Conservation (phyloP, 169 alveolate species). For the Cryptosporidium tyzzeri region DNA sequence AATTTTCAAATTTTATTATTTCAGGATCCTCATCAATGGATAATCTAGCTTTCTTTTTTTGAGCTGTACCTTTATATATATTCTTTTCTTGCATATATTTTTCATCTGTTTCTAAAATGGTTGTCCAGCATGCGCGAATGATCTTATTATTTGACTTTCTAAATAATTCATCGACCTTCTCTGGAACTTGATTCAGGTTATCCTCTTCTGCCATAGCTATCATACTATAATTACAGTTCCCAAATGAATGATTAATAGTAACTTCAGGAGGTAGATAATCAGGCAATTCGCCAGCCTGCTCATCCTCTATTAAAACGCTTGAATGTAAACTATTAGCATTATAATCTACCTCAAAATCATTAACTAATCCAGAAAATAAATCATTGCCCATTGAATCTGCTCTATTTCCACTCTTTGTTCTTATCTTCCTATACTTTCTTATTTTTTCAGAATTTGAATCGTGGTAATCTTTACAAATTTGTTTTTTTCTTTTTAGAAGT, state of each 20-base stretch:
- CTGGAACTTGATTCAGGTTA: conserved; percentile 59
- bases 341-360: conserved; percentile 18
- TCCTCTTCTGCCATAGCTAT: conserved; percentile 74
- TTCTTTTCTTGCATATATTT: conserved; percentile 22
- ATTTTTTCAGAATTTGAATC: conserved; percentile 28
- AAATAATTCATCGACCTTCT: conserved; percentile 35
- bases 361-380: conserved; percentile 3
- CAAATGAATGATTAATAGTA: conserved; percentile 59
- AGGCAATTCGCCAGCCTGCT: conserved; percentile 27
- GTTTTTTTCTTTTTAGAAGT: conserved; percentile 27
- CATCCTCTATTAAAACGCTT: conserved; percentile 55
- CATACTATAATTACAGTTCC: conserved; percentile 51
- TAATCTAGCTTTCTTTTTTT: conserved; percentile 26
- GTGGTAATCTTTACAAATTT: conserved; percentile 28
- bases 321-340: not conserved
- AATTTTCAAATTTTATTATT: conserved; percentile 27
- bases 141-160: conserved; percentile 54
- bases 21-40: conserved; percentile 69
- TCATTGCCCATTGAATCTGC: conserved; percentile 42
- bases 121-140: conserved; percentile 59
- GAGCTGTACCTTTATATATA: not conserved
- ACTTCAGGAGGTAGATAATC: conserved; percentile 59
- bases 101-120: conserved; percentile 40
- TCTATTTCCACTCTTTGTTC: conserved; percentile 18
- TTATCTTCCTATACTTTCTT: conserved; percentile 44